These are phyloP conservation scores for Rugosomyces carneus DNA, from an alignment of 1,284 basidiomycete genomes.

Conservation along the genomic window DNA sequence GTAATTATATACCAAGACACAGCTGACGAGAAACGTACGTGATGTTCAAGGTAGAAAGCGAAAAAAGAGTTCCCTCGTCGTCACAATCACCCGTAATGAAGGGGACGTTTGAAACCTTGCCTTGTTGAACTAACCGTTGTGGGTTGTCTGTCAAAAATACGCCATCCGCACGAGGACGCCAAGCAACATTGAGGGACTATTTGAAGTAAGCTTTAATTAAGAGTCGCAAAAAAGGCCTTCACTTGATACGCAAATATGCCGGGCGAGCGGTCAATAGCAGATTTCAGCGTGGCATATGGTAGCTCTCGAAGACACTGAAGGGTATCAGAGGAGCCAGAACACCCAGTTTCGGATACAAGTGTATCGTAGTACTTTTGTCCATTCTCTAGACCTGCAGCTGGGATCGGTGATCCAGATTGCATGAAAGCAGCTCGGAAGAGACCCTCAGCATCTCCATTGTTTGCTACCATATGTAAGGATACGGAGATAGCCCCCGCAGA, in stretches of 20 bases:
- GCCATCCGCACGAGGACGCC: constrained; percentile 47
- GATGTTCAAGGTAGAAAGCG: constrained; percentile 35
- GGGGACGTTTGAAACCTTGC: constrained; percentile 39
- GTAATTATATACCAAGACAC: no score
- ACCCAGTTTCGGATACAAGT: constrained; percentile 39
- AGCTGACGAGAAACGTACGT: constrained; percentile 24
- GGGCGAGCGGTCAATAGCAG: constrained; percentile 38
- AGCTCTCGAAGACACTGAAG: constrained; percentile 44
- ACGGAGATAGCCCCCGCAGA: constrained; percentile 51
- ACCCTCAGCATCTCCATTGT: constrained; percentile 41
- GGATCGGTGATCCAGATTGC: constrained; percentile 43
- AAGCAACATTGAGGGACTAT: constrained; percentile 35
- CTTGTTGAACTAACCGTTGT: constrained; percentile 31
- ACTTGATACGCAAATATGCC: constrained; percentile 42
- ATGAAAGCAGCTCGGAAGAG: constrained; percentile 48
- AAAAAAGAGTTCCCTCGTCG: constrained; percentile 49
- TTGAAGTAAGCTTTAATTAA: no score
- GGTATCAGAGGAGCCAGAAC: constrained; percentile 34
- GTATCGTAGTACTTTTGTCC: constrained; percentile 40
- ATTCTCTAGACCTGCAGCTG: constrained; percentile 36
- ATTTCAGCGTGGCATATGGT: constrained; percentile 33
- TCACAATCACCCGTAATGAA: constrained; percentile 43
- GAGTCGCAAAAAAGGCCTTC: no score
- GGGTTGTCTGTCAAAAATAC: constrained; percentile 40
- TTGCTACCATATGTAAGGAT: constrained; percentile 45